These are phyloP conservation scores for Mayamaea pseudoterrestris DNA, from an alignment of 108 stramenopile genomes.

Conservation along the genomic window DNA sequence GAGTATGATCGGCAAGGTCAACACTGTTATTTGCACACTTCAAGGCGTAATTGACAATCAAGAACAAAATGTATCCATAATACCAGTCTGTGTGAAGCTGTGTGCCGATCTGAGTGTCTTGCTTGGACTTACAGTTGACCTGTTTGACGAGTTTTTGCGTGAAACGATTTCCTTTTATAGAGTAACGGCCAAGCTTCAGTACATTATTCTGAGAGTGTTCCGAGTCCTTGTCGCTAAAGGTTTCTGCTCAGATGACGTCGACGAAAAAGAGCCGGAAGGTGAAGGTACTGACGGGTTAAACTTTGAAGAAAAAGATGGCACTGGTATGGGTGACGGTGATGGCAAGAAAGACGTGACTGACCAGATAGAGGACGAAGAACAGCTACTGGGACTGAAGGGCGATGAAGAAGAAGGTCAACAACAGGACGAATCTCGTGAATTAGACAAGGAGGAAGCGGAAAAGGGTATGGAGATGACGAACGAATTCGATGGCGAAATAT, in stretches of 20 bases:
- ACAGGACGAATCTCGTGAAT: slow-evolving; percentile 38
- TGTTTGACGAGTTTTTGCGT: slow-evolving; percentile 17
- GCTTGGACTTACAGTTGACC: slow-evolving; percentile 16
- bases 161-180: slow-evolving; percentile 39
- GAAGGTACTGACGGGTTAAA: slow-evolving; percentile 68
- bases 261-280: slow-evolving; percentile 58
- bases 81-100: no score
- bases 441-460: slow-evolving; percentile 91
- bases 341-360: slow-evolving; percentile 94
- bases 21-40: no score
- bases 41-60: no score
- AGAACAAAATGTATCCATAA: no score
- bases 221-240: slow-evolving; percentile 85
- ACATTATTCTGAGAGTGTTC: slow-evolving; percentile 81
- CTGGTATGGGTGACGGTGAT: slow-evolving; percentile 99
- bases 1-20: no score
- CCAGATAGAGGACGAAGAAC: slow-evolving; percentile 96
- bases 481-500: slow-evolving; percentile 95
- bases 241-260: slow-evolving; percentile 79
- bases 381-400: slow-evolving; percentile 86
- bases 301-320: slow-evolving; percentile 95
- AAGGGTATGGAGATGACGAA: slow-evolving; percentile 97
- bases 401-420: slow-evolving; percentile 48
- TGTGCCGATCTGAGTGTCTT: no score
- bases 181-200: slow-evolving; percentile 66